phyloP scores from a whole-genome alignment of 1,284 basidiomycete genomes.

The Melampsora medusae region DNA sequence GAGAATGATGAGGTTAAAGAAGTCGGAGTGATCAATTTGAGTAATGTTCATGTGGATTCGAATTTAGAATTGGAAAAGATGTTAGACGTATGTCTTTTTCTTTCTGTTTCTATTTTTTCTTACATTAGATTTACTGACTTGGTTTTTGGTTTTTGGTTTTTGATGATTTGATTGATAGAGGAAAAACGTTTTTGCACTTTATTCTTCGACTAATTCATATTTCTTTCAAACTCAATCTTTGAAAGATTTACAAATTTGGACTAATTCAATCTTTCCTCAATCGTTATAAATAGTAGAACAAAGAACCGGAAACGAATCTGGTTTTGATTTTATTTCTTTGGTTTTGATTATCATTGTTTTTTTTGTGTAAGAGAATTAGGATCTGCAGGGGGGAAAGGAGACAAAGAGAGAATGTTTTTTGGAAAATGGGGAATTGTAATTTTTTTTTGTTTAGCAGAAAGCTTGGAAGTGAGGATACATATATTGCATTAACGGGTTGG shows the following conservation, averaged over 20 bases:
- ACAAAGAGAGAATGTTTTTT: too few species aligned
- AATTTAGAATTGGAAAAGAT: slow-evolving; percentile 81
- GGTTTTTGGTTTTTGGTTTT: background rate
- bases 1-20: slow-evolving; percentile 79
- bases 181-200: slow-evolving; percentile 43
- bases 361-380: too few species aligned
- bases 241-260: slow-evolving; percentile 35
- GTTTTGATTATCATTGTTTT: too few species aligned
- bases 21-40: slow-evolving; percentile 76
- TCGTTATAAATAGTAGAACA: background rate
- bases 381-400: too few species aligned
- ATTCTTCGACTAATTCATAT: slow-evolving; percentile 45
- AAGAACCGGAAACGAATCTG: too few species aligned
- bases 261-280: background rate
- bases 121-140: background rate
- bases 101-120: background rate
- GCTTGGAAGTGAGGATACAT: too few species aligned
- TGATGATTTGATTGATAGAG: background rate
- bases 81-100: slow-evolving; percentile 67
- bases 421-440: too few species aligned
- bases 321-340: too few species aligned
- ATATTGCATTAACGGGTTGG: too few species aligned
- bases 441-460: too few species aligned
- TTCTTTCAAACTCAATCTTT: slow-evolving; percentile 26
- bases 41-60: slow-evolving; percentile 77